These are phyloP conservation scores for Neoboletus magnificus DNA, from an alignment of 768 basidiomycete species.

Conservation along the genomic window DNA sequence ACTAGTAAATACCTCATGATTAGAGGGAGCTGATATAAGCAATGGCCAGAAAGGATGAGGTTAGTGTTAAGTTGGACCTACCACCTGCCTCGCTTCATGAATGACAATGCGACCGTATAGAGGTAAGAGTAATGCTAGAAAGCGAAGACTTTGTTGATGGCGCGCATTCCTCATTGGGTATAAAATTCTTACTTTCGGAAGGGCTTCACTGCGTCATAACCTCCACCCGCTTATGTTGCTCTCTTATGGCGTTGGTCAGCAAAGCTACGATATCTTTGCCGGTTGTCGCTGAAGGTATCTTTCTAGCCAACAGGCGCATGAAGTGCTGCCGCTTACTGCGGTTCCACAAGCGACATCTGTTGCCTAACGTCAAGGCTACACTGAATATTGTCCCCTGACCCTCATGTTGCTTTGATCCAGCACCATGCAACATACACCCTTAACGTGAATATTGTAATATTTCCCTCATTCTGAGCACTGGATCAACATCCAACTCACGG, in stretches of 20 bases:
- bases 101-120: neutral
- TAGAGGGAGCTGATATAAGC: slow-evolving; percentile 17
- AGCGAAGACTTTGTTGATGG: neutral
- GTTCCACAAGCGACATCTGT: neutral
- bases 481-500: neutral
- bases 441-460: neutral
- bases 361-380: neutral
- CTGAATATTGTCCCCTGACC: neutral
- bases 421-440: neutral
- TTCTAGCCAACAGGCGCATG: neutral
- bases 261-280: neutral
- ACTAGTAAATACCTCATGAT: too few relatives aligned
- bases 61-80: neutral
- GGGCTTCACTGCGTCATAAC: neutral
- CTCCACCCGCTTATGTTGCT: neutral
- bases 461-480: neutral
- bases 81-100: neutral
- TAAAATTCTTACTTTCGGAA: neutral
- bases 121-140: neutral
- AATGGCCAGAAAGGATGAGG: slow-evolving; percentile 1
- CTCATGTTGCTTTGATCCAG: neutral
- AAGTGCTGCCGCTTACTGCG: neutral
- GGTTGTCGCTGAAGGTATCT: neutral
- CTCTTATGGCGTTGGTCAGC: neutral
- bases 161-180: neutral